Evolutionary conservation across 1,284 basidiomycete species (phyloP), one percentile per base, ranked within the genome.

Genomic region (Mycena sp.): DNA sequence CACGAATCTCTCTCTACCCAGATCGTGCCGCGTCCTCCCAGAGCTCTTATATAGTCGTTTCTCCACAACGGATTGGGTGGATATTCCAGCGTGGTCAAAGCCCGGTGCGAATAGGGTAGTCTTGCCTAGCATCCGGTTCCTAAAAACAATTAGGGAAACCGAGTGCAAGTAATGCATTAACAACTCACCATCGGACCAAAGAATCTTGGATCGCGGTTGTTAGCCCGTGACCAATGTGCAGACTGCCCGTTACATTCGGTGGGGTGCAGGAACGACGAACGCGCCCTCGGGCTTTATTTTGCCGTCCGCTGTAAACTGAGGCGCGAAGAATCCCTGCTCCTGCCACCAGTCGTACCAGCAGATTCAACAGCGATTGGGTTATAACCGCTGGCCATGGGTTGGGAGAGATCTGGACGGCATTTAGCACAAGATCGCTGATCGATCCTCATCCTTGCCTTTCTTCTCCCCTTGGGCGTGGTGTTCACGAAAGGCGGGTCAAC

Each of bases 311-410:
- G 83, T 81, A 66, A 89, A 80, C 61, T 88, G 84, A 1, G 98
- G 98, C 69, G 89, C 85, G 84, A 99, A 99, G 85, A 91, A 98
- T 7, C 94, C 94, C 74, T 92, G 84, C 25, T 89, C 86, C 58
- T 90, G 84, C 98, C 98, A 99, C 98, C 98, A 99, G 72, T 97
- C 95, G 74, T 98, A 99, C 95, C 98, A 99, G 95, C 92, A 5
- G 95, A 86, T 77, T 99, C 98, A 67, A 99, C 91, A 52, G 94
- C 94, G 68, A 93, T 89, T 11, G 97, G 98, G 77, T 99, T 96
- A 82, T 99, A 99, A 7, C 93, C 93, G 28, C 85, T 84, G 9
- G 92, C 86, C 91, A 98, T 96, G 4, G 95, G 92, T 67, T 90
- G 84, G 4, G 91, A 88, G 63, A 98, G 83, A 78, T 99, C 95